These are phyloP conservation scores for Murraya koenigii DNA, from an alignment of 345 rosid genomes.

Conservation along the genomic window DNA sequence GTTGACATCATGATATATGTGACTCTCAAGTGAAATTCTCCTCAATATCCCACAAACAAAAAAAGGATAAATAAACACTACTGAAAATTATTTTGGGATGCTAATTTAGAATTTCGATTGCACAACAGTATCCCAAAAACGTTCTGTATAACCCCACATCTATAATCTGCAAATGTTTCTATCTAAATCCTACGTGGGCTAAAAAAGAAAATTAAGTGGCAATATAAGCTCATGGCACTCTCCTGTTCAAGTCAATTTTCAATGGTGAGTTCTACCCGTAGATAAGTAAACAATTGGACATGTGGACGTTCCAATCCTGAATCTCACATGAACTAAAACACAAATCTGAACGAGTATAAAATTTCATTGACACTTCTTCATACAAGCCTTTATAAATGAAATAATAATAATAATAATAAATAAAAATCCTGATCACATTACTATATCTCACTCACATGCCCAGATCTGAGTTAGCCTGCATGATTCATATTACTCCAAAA, in stretches of 20 bases:
- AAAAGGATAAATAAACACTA: background rate
- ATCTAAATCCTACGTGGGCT: background rate
- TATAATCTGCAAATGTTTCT: background rate
- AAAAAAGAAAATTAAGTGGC: background rate
- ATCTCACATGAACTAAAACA: background rate
- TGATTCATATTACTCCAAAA: background rate
- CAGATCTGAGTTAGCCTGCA: slow-evolving; percentile 5
- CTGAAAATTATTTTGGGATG: background rate
- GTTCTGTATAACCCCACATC: background rate
- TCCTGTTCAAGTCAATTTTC: too few species aligned
- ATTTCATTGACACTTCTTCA: background rate
- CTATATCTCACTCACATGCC: background rate
- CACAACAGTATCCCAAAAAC: background rate
- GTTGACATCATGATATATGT: background rate
- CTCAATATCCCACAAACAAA: background rate
- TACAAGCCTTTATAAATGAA: too few species aligned
- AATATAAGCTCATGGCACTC: background rate
- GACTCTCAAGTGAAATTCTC: background rate
- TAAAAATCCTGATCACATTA: background rate
- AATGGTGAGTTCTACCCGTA: too few species aligned
- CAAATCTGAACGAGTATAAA: background rate
- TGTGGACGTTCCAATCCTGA: background rate
- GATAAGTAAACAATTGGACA: background rate
- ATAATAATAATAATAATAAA: too few species aligned
- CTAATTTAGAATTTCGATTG: background rate